These are phyloP conservation scores for Dicorynia guianensis DNA, from an alignment of 306 rosid genomes.

Conservation along the genomic window DNA sequence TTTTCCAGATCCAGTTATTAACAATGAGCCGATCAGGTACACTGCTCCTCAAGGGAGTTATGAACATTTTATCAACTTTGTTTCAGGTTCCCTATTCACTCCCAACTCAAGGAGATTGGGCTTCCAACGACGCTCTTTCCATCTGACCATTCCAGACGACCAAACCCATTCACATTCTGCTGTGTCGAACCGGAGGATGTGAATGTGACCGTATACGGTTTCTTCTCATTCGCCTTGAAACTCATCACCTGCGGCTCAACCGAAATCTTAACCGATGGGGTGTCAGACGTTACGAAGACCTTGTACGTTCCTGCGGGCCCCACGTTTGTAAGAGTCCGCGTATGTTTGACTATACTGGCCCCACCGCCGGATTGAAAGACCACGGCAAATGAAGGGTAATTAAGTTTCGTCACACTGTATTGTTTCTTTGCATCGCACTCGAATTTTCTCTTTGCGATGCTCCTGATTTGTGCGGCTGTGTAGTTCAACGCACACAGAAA, in stretches of 20 bases:
- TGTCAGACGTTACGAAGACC: conserved; percentile 43
- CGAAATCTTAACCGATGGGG: conserved; percentile 46
- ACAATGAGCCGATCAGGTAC: background rate
- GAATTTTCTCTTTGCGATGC: conserved; percentile 54
- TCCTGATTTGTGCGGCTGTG: conserved; percentile 41
- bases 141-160: conserved; percentile 79
- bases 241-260: conserved; percentile 67
- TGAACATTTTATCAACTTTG: background rate
- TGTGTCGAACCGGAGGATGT: conserved; percentile 23
- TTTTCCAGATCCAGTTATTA: background rate
- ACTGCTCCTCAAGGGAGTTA: background rate
- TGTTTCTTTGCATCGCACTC: conserved; percentile 53
- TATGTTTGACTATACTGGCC: conserved; percentile 49
- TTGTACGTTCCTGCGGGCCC: conserved; percentile 63
- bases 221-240: conserved; percentile 69
- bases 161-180: conserved; percentile 47
- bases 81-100: background rate
- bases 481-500: conserved; percentile 79
- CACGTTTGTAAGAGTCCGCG: conserved; percentile 69
- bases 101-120: conserved; percentile 52
- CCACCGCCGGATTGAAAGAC: conserved; percentile 43
- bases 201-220: conserved; percentile 63
- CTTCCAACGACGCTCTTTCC: conserved; percentile 70
- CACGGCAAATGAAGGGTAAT: conserved; percentile 78
- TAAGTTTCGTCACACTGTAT: conserved; percentile 63